Conservation (phyloP, 345 rosid species). For the Noccaea bulbosa region DNA sequence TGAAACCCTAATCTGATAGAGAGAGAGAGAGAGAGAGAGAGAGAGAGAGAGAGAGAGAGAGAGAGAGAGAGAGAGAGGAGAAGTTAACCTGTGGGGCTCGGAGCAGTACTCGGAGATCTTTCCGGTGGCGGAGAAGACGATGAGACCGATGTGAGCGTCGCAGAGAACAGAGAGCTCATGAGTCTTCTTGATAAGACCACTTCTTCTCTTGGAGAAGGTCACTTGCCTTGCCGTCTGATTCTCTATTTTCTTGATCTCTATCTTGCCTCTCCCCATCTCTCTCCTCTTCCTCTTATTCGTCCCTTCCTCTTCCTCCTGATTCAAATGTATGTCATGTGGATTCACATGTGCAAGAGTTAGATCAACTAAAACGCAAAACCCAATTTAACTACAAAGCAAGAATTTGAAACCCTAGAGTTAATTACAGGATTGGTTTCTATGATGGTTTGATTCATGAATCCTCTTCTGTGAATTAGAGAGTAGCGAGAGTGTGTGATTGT, state of each 20-base stretch:
- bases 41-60: slow-evolving; percentile 16
- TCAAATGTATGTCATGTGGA: slow-evolving; percentile 18
- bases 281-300: slow-evolving; percentile 28
- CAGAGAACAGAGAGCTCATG: slow-evolving; percentile 56
- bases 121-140: slow-evolving; percentile 54
- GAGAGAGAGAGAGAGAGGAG: slow-evolving; percentile 25
- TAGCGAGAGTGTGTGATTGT: background rate
- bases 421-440: slow-evolving; percentile 39
- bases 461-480: slow-evolving; percentile 18
- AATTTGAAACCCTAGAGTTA: slow-evolving; percentile 32
- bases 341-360: slow-evolving; percentile 6
- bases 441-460: slow-evolving; percentile 37
- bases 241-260: slow-evolving; percentile 50
- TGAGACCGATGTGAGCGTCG: slow-evolving; percentile 57
- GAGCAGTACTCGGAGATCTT: slow-evolving; percentile 49
- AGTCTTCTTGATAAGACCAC: slow-evolving; percentile 55
- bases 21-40: slow-evolving; percentile 16
- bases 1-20: slow-evolving; percentile 42
- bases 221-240: slow-evolving; percentile 53
- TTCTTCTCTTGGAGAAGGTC: slow-evolving; percentile 54
- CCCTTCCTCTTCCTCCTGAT: slow-evolving; percentile 33
- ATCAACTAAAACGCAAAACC: slow-evolving; percentile 19
- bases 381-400: slow-evolving; percentile 8
- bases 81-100: slow-evolving; percentile 40
- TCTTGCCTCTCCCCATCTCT: slow-evolving; percentile 58